Percentiles rank a stretch among this genome's conserved stretches.
These are phyloP conservation scores for Phytopythium vexans DNA, from an alignment of 352 stramenopile species.

Conservation along the genomic window DNA sequence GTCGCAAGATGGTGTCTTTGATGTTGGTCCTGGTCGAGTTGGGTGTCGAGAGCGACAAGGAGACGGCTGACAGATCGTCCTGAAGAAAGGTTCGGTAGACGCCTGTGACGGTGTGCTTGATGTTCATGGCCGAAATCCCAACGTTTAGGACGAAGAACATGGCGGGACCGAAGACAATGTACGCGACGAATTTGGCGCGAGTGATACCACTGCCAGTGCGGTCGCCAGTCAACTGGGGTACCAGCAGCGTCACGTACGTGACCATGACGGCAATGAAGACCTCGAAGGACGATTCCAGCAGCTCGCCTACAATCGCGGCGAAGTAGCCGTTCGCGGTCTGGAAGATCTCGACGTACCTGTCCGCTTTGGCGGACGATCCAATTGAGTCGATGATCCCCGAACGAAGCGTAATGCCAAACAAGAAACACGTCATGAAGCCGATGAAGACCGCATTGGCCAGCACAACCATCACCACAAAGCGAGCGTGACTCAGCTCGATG, in stretches of 20 bases:
- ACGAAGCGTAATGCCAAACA: constrained; percentile 26
- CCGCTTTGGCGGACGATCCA: constrained; percentile 26
- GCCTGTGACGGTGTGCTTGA: constrained; percentile 26
- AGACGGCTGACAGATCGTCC: constrained; percentile 19
- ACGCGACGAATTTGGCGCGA: constrained; percentile 20
- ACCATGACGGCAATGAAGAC: constrained; percentile 39
- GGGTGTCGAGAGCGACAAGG: neutral
- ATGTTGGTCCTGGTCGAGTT: constrained; percentile 10
- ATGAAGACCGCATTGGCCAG: constrained; percentile 17
- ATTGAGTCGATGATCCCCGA: constrained; percentile 23
- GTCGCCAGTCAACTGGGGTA: no score
- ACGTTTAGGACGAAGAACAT: constrained; percentile 40
- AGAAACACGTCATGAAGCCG: constrained; percentile 23
- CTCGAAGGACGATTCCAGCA: constrained; percentile 26
- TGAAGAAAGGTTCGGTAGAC: constrained; percentile 30
- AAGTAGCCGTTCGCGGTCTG: constrained; percentile 37
- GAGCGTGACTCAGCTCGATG: constrained; percentile 17
- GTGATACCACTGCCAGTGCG: no score
- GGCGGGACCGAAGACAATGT: constrained; percentile 29
- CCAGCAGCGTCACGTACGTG: constrained; percentile 17
- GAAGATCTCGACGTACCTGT: constrained; percentile 28
- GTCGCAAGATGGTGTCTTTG: constrained; percentile 37
- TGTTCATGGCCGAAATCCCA: constrained; percentile 31
- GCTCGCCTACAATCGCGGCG: constrained; percentile 14
- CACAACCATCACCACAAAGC: constrained; percentile 18